These are phyloP conservation scores for Suzukiozyma palmioleophila DNA, from an alignment of 1,139 yeast genomes.

Conservation along the genomic window DNA sequence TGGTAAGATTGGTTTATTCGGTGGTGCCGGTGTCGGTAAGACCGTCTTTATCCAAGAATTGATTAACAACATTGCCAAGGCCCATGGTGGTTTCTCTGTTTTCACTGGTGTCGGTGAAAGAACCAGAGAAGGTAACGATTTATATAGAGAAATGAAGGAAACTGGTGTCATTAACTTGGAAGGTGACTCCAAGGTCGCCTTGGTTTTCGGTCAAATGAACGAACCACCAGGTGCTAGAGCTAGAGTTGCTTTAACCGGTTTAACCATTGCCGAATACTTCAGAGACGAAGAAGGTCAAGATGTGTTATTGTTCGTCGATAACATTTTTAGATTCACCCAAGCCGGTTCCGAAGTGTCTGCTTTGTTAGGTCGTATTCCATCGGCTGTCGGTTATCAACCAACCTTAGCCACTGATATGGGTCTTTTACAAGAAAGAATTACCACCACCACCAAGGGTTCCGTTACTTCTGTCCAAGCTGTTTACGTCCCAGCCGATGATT, in stretches of 20 bases:
- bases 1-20: constrained; percentile 99
- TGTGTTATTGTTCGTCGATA: constrained; percentile 98
- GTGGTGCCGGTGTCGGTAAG: constrained; percentile 99
- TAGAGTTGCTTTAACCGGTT: constrained; percentile 99
- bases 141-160: constrained; percentile 99
- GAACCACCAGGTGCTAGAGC: constrained; percentile 99
- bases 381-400: constrained; percentile 99
- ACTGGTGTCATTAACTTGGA: constrained; percentile 99
- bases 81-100: constrained; percentile 99
- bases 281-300: constrained; percentile 99
- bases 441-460: constrained; percentile 99
- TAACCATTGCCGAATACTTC: constrained; percentile 99
- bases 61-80: constrained; percentile 99
- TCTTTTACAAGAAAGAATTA: constrained; percentile 99
- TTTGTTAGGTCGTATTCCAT: constrained; percentile 99
- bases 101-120: constrained; percentile 99
- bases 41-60: constrained; percentile 99
- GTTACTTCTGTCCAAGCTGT: constrained; percentile 99
- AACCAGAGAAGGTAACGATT: constrained; percentile 99
- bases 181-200: constrained; percentile 99
- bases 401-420: constrained; percentile 99
- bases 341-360: constrained; percentile 99
- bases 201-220: constrained; percentile 99
- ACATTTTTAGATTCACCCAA: constrained; percentile 99
- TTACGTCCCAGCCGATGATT: constrained; percentile 99